Base-by-base conservation (phyloP, 208 protist genomes). In the Crithidia sp. region DNA sequence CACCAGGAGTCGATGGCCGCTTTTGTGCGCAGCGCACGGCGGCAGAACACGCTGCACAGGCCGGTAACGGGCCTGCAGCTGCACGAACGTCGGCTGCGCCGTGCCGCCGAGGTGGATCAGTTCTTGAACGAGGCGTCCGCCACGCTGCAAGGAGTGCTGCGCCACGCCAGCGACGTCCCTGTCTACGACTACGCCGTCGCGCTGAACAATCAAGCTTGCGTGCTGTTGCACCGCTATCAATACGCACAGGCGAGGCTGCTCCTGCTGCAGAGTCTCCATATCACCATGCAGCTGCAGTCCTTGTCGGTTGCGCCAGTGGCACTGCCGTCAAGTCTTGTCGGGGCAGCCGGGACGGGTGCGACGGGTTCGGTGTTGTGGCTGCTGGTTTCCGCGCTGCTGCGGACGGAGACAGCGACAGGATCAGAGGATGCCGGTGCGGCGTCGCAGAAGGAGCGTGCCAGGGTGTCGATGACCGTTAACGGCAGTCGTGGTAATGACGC, bases 181-280 rank as follows among this genome's bases (percentile, higher is more conserved):
- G 72, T 81, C 2, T 77, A 85, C 57, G 79, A 85, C 66, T 79
- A 79, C 71, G 83, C 79, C 7, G 79, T 79, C 19, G 83, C 83
- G 40, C 76, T 85, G 44, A 84, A 88, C 59, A 88, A 88, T 74
- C 60, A 77, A 53, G 83, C 83, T 40, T 77, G 74, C 37, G 67
- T 83, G 65, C 68, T 78, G 39, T 49, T 81, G 12, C 81, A 75
- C 63, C 69, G 68, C 5, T 53, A 74, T 50, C 70, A 81, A 14
- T 82, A 81, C 55, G 56, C 56, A 2, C 47, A 52, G 59, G 78
- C 83, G 49, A 56, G 55, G 54, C 37, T 44, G 39, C 70, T 82
- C 16, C 60, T 86, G 56, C 66, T 72, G 66, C 74, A 77, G 45
- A 86, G 77, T 17, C 60, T 86, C n/a, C 57, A 47, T 43, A 69